Evolutionary conservation across 352 stramenopile genomes (phyloP).

Genomic region (Globisporangium recalcitrans): DNA sequence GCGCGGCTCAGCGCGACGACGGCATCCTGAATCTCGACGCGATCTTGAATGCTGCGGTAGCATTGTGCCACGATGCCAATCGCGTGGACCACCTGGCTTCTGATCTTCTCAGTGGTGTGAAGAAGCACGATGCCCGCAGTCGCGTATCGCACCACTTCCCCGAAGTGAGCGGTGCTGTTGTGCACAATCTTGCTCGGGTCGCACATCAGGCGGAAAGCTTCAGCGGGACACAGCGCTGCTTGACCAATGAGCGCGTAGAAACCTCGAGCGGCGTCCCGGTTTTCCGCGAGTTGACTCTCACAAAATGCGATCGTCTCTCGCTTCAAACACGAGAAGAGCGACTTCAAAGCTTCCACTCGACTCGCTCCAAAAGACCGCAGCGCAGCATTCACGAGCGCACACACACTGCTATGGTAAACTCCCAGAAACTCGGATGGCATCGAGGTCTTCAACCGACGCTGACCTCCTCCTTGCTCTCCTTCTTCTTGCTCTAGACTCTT

Average conservation of each 20-base stretch:
- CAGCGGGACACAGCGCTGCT: slow-evolving; percentile 36
- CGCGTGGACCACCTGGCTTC: slow-evolving; percentile 29
- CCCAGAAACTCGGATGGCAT: slow-evolving; percentile 3
- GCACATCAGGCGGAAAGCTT: slow-evolving; percentile 38
- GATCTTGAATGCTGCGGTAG: slow-evolving; percentile 22
- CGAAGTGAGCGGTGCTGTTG: slow-evolving; percentile 25
- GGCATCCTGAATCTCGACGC: slow-evolving; percentile 23
- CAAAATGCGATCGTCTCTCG: slow-evolving; percentile 26
- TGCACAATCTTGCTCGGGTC: slow-evolving; percentile 27
- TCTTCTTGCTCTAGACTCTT: slow-evolving; percentile 7
- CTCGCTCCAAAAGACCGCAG: slow-evolving; percentile 26
- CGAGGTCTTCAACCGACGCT: not conserved
- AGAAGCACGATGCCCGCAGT: slow-evolving; percentile 47
- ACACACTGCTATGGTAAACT: slow-evolving; percentile 23
- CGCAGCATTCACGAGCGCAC: slow-evolving; percentile 32
- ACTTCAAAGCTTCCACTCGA: slow-evolving; percentile 35
- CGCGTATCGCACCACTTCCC: slow-evolving; percentile 36
- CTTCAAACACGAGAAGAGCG: slow-evolving; percentile 38
- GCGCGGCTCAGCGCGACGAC: slow-evolving; percentile 34
- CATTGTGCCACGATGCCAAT: slow-evolving; percentile 30
- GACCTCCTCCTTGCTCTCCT: not conserved
- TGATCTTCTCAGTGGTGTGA: slow-evolving; percentile 37
- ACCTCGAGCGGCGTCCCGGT: not conserved
- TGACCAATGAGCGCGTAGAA: slow-evolving; percentile 29
- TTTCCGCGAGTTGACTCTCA: not conserved